Evolutionary conservation across 768 basidiomycete genomes (phyloP), one percentile per base, ranked within the genome.

Genomic region (Hericium coralloides): DNA sequence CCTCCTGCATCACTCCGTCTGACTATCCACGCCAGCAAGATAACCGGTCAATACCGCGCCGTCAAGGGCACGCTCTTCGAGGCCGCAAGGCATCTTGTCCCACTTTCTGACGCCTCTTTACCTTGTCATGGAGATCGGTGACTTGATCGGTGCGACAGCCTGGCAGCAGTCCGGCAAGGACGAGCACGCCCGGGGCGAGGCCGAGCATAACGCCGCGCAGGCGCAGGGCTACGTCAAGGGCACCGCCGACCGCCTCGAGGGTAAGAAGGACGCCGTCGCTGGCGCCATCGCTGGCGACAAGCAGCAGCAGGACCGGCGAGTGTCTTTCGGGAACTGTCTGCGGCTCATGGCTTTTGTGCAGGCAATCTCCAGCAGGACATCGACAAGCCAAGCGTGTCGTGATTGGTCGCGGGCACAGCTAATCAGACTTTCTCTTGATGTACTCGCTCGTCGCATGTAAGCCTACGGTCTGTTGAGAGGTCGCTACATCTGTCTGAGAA

Each of bases 241-340:
- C 4, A 70, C 73, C 1, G 55, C 53, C 0, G 78, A 81, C 59
- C 74, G 78, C 38, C 12, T 80, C 15, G 58, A 38, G 2, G 81
- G 80, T 47, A 77, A 76, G 69, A 76, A 76, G 57, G 77, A 80
- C 64, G 58, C 72, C 12, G 60, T 81, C 43, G 67, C 79, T n/a
- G 81, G 81, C 10, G 76, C 79, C 10, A 60, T 81, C 37, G 79
- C 72, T 14, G 79, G 80, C 14, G 80, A 83, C 60, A 73, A 73
- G 62, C 8, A 60, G 2, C 75, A 81, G 64, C 70, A 82, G 60
- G 56, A 67, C 67, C 49, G 79, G 80, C 78, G 38, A 48, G 70
- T 60, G n/a, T 23, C 22, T 65, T 64, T 1, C 50, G 58, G 43
- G 18, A 47, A 6, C 20, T 10, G 41, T 43, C 15, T 10, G 41